Percentiles rank a stretch among this genome's conserved stretches.
phyloP scores from a whole-genome alignment of 2,329 filamentous ascomycete species.

The Talaromyces islandicus region DNA sequence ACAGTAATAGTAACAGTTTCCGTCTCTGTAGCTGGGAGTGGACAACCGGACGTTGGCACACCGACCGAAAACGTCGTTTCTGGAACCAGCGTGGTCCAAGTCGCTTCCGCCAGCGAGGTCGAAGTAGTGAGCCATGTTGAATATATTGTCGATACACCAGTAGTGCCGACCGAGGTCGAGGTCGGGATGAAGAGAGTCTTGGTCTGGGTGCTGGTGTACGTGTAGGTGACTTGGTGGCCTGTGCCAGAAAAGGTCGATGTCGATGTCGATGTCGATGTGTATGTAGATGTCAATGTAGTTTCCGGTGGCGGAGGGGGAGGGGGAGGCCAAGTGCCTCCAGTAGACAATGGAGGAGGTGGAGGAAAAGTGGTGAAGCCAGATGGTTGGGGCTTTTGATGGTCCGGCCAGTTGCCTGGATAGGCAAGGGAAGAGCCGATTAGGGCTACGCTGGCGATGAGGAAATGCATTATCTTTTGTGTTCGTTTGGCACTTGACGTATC shows the following conservation, averaged over 20 bases:
- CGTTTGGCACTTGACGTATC: neutral
- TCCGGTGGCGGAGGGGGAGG: neutral
- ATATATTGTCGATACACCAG: constrained; percentile 4
- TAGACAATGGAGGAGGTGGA: neutral
- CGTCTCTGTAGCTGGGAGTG: constrained; percentile 4
- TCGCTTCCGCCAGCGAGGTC: neutral
- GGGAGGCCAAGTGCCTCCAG: neutral
- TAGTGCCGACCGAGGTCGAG: constrained; percentile 5
- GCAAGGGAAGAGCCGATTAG: constrained; percentile 10
- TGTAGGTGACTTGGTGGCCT: neutral
- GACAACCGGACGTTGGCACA: neutral
- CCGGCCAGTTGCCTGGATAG: constrained; percentile 5
- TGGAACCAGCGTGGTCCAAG: constrained; percentile 1
- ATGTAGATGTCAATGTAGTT: neutral
- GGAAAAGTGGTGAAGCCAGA: neutral
- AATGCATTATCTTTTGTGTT: constrained; percentile 5
- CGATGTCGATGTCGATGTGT: neutral
- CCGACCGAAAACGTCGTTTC: neutral
- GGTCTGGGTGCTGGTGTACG: constrained; percentile 1
- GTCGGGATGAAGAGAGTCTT: constrained; percentile 6
- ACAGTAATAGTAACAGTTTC: constrained; percentile 2
- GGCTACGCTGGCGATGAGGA: neutral
- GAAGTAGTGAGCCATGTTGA: constrained; percentile 8
- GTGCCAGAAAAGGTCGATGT: neutral
- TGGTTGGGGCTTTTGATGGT: neutral